Percentiles rank a stretch among this genome's conserved stretches.
Evolutionary conservation across 768 basidiomycete species (phyloP).

Genomic region (Favolaschia claudopus): DNA sequence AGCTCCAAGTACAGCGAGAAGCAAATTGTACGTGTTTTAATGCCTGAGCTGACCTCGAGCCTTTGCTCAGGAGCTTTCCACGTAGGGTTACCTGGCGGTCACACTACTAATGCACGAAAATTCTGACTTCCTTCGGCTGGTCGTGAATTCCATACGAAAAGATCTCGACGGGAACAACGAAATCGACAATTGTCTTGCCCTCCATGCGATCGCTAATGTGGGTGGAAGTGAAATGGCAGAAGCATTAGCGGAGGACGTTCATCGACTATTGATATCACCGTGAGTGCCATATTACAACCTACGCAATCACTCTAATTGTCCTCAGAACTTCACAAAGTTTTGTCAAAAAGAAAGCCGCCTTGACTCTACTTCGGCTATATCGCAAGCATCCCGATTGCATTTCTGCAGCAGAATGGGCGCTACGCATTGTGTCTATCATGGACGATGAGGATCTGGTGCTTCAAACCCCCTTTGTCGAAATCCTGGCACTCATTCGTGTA

Average conservation of each 20-base stretch:
- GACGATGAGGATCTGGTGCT: conserved; percentile 88
- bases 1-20: conserved; percentile 97
- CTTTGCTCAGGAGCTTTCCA: too few relatives aligned
- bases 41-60: conserved; percentile 15
- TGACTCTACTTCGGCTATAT: conserved; percentile 91
- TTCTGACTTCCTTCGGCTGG: conserved; percentile 93
- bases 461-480: conserved; percentile 18
- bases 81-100: conserved; percentile 96
- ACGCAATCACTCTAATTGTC: conserved; percentile 22
- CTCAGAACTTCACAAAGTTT: conserved; percentile 90
- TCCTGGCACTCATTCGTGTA: conserved; percentile 4
- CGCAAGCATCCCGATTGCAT: conserved; percentile 96
- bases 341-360: conserved; percentile 98
- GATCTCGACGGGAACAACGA: conserved; percentile 95
- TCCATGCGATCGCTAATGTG: conserved; percentile 98
- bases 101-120: conserved; percentile 99
- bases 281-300: conserved; percentile 44
- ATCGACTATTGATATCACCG: conserved; percentile 94
- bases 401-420: conserved; percentile 93
- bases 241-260: conserved; percentile 91
- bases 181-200: conserved; percentile 92
- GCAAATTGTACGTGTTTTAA: conserved; percentile 79
- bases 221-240: conserved; percentile 99
- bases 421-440: conserved; percentile 94
- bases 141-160: conserved; percentile 98